These are phyloP conservation scores for Licmophora abbreviata DNA, from an alignment of 108 stramenopile species.

Conservation along the genomic window DNA sequence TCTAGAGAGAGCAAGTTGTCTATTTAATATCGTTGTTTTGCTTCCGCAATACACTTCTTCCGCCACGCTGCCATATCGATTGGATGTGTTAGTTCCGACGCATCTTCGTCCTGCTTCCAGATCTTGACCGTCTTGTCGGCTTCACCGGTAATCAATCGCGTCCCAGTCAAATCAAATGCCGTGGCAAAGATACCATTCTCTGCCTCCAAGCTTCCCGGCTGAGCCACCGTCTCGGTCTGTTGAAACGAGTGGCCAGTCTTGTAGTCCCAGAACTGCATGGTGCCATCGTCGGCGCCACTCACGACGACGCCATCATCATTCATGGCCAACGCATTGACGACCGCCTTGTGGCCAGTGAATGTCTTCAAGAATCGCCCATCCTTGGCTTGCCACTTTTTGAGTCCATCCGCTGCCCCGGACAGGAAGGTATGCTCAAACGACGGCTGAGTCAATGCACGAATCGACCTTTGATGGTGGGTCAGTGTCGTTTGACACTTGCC, in stretches of 20 bases:
- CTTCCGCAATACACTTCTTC: conserved; percentile 83
- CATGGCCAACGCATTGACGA: conserved; percentile 91
- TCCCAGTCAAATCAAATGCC: conserved; percentile 95
- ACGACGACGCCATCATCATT: conserved; percentile 96
- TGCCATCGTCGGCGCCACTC: conserved; percentile 96
- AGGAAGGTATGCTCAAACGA: conserved; percentile 93
- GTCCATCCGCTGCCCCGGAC: conserved; percentile 89
- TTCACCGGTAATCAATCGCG: conserved; percentile 94
- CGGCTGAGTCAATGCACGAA: conserved; percentile 81
- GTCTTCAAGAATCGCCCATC: conserved; percentile 92
- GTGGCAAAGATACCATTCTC: conserved; percentile 94
- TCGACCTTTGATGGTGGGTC: conserved; percentile 98
- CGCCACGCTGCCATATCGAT: conserved; percentile 94
- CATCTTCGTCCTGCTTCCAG: conserved; percentile 93
- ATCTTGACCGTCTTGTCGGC: conserved; percentile 99
- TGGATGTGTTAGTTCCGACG: conserved; percentile 89
- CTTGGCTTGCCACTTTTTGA: conserved; percentile 94
- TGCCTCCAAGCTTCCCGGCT: conserved; percentile 96
- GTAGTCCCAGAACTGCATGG: conserved; percentile 97
- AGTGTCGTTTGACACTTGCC: conserved; percentile 95
- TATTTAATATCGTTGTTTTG: conserved; percentile 61
- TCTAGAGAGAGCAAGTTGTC: no score
- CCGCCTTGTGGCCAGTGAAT: conserved; percentile 88
- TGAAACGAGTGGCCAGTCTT: conserved; percentile 95
- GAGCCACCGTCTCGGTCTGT: conserved; percentile 73